Conservation (phyloP, 768 basidiomycete species). For the Tricholoma furcatifolium region DNA sequence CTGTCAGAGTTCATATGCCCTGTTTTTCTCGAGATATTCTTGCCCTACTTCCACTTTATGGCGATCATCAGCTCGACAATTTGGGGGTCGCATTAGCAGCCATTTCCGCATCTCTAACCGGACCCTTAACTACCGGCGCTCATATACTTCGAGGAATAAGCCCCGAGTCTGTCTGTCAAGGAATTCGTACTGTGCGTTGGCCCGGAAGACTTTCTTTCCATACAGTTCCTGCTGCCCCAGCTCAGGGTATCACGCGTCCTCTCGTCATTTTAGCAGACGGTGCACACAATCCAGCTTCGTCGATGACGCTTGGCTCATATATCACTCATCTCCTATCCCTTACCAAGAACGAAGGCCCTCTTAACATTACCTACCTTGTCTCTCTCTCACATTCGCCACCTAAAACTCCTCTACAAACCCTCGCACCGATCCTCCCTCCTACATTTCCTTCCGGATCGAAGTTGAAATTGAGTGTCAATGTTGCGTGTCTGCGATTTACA, state of each 20-base stretch:
- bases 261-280: conserved; percentile 78
- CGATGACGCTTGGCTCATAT: conserved; percentile 65
- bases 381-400: conserved; percentile 85
- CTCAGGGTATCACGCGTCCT: conserved; percentile 9
- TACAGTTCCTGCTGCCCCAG: conserved; percentile 22
- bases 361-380: conserved; percentile 69
- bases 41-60: conserved; percentile 64
- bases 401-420: conserved; percentile 72
- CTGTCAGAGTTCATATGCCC: conserved; percentile 41
- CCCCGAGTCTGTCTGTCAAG: conserved; percentile 45
- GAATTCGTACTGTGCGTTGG: conserved; percentile 68
- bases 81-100: conserved; percentile 66
- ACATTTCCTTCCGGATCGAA: conserved; percentile 25
- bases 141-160: conserved; percentile 40
- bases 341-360: conserved; percentile 14
- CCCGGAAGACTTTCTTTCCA: conserved; percentile 83
- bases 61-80: conserved; percentile 85
- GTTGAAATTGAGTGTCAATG: conserved; percentile 33
- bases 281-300: conserved; percentile 88
- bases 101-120: conserved; percentile 54
- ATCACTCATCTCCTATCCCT: conserved; percentile 39
- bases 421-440: conserved; percentile 61
- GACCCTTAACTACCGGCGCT: conserved; percentile 29
- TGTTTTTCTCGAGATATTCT: conserved; percentile 44
- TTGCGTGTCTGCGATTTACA: conserved; percentile 64